Conservation (phyloP, 2,329 filamentous ascomycete genomes). For the Pseudophaeomoniella oleicola region DNA sequence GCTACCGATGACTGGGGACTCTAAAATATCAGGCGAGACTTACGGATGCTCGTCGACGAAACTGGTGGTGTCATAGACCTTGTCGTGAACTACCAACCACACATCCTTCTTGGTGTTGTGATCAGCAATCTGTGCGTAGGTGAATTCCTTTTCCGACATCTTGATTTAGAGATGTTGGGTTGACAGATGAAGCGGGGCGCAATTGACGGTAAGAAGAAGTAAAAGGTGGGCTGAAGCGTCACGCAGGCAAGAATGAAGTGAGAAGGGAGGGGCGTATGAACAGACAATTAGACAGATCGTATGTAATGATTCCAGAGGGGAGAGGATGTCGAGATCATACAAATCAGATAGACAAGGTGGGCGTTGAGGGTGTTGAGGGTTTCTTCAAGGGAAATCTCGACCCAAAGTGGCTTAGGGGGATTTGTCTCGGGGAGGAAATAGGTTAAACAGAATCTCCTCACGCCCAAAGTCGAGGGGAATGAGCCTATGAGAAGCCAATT, state of each 20-base stretch:
- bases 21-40: no score
- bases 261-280: no score
- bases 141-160: constrained; percentile 45
- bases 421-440: not conserved
- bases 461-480: not conserved
- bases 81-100: constrained; percentile 84
- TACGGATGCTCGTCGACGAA: constrained; percentile 97
- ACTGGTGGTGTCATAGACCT: constrained; percentile 78
- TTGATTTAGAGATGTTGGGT: constrained; percentile 10
- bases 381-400: not conserved
- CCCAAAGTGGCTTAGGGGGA: not conserved
- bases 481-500: not conserved
- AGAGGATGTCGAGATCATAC: no score
- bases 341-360: no score
- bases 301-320: no score
- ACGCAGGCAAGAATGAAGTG: no score
- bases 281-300: no score
- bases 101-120: constrained; percentile 90
- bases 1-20: no score
- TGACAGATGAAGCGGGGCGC: not conserved
- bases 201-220: no score
- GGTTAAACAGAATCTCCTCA: not conserved
- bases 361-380: no score
- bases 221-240: no score
- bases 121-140: constrained; percentile 65